Base-by-base conservation (phyloP, 2,329 filamentous ascomycete genomes). In the Dactylellina haptotyla region DNA sequence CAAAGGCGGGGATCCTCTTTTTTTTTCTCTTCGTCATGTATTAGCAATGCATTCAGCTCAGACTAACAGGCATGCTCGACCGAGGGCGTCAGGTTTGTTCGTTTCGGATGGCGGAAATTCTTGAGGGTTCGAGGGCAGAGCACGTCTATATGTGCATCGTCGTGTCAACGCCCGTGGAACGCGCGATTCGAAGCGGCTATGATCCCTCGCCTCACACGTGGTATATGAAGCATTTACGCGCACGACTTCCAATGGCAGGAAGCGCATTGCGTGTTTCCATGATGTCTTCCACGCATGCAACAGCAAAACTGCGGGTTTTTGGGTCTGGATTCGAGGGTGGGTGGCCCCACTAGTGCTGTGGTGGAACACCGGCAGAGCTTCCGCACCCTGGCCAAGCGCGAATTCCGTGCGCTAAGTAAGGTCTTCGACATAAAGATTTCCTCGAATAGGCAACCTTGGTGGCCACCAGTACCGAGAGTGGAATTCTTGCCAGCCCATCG, bases 341-440 rank as follows among this genome's bases (percentile, higher is more conserved):
- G 30, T n/a, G n/a, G n/a, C n/a, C n/a, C 41, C 58, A 57, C 45
- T 56, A 72, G 59, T 59, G 46, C 64, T 51, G 67, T 37, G n/a
- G 20, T 61, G 69, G 69, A 73, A 73, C 54, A 18, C 41, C 69
- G 61, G 69, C 61, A 66, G 48, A 54, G 23, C 46, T 66, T 73
- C 69, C 69, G 69, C 26, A 65, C 53, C 67, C 59, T 23, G 25
- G 61, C 32, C 58, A 59, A 59, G 54, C 45, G 45, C 53, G 45
- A 58, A 37, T 23, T 51, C 9, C 41, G 51, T 56, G 66, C 66
- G 66, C 59, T 45, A 72, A 53, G 45, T 34, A 41, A 30, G 30
- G 51, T 41, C 51, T 41, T 20, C 10, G 9, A n/a, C 41, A 46
- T 20, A 12, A 59, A 26, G 48, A 56, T 54, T 50, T 62, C 45